Evolutionary conservation across 2,329 filamentous ascomycete species (phyloP).

Genomic region (Penicillium sp.): DNA sequence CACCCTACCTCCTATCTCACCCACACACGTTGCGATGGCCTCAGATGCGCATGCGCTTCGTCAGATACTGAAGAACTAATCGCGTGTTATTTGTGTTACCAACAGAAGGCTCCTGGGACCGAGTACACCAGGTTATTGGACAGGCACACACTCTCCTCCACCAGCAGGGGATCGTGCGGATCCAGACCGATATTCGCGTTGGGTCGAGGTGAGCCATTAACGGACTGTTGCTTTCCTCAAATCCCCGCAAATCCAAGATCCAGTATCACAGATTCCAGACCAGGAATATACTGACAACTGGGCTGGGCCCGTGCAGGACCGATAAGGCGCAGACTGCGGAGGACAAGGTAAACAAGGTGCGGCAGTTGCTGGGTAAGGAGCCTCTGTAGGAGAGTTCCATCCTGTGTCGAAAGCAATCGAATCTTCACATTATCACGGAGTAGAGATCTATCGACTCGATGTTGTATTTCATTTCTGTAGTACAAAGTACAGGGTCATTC

Average conservation of each 20-base stretch:
- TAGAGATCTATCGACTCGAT: background rate
- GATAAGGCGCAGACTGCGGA: slow-evolving; percentile 80
- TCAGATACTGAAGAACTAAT: background rate
- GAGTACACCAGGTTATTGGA: slow-evolving; percentile 81
- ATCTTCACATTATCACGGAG: no score
- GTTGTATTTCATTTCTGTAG: background rate
- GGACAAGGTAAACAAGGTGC: slow-evolving; percentile 70
- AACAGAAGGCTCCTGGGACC: slow-evolving; percentile 85
- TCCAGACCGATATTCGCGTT: slow-evolving; percentile 85
- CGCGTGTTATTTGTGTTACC: background rate
- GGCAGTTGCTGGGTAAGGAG: slow-evolving; percentile 49
- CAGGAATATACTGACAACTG: slow-evolving; percentile 10
- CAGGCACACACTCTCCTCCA: slow-evolving; percentile 80
- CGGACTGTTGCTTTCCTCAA: background rate
- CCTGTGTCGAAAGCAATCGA: no score
- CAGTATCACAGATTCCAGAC: background rate
- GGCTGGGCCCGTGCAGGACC: slow-evolving; percentile 53
- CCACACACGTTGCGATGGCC: background rate
- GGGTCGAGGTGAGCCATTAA: slow-evolving; percentile 65
- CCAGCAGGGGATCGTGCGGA: slow-evolving; percentile 70
- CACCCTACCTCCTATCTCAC: background rate
- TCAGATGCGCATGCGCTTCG: no score
- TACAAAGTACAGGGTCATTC: background rate
- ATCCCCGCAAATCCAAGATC: background rate
- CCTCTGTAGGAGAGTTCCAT: background rate